A percentile compares a stretch with the other conserved stretches of the same genome.
These are phyloP conservation scores for Boletales sp. DNA, from an alignment of 768 basidiomycete genomes.

Conservation along the genomic window DNA sequence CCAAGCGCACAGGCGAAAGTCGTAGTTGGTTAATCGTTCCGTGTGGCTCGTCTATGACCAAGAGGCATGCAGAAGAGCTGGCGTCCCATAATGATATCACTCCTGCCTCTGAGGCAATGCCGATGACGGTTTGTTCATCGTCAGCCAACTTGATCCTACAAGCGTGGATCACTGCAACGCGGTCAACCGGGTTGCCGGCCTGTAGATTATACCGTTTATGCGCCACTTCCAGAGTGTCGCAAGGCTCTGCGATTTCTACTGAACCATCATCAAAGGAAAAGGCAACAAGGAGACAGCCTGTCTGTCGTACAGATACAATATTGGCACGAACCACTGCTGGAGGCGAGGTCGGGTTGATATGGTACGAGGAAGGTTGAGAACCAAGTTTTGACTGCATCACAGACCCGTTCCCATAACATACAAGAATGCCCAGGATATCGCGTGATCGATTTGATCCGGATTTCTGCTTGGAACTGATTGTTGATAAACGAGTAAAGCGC, in stretches of 20 bases:
- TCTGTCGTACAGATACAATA: slow-evolving; percentile 46
- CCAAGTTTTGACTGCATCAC: slow-evolving; percentile 49
- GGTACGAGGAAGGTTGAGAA: slow-evolving; percentile 21
- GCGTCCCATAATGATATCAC: slow-evolving; percentile 76
- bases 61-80: slow-evolving; percentile 58
- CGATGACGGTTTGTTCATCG: slow-evolving; percentile 50
- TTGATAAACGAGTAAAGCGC: slow-evolving; percentile 35
- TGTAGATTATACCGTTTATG: slow-evolving; percentile 47
- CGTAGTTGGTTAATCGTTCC: slow-evolving; percentile 60
- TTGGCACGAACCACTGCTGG: slow-evolving; percentile 44
- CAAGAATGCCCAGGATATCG: slow-evolving; percentile 34
- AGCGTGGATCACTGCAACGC: slow-evolving; percentile 50
- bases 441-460: slow-evolving; percentile 8
- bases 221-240: slow-evolving; percentile 40
- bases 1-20: slow-evolving; percentile 49
- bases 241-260: slow-evolving; percentile 57
- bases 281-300: slow-evolving; percentile 47
- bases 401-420: slow-evolving; percentile 57
- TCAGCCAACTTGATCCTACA: slow-evolving; percentile 52
- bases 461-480: slow-evolving; percentile 14
- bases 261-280: slow-evolving; percentile 66
- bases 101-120: slow-evolving; percentile 61
- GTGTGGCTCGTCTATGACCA: slow-evolving; percentile 55
- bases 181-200: slow-evolving; percentile 57
- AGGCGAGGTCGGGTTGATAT: slow-evolving; percentile 44